Conservation (phyloP, 192 early-diverging fungal genomes). For the Coemansia sp. region DNA sequence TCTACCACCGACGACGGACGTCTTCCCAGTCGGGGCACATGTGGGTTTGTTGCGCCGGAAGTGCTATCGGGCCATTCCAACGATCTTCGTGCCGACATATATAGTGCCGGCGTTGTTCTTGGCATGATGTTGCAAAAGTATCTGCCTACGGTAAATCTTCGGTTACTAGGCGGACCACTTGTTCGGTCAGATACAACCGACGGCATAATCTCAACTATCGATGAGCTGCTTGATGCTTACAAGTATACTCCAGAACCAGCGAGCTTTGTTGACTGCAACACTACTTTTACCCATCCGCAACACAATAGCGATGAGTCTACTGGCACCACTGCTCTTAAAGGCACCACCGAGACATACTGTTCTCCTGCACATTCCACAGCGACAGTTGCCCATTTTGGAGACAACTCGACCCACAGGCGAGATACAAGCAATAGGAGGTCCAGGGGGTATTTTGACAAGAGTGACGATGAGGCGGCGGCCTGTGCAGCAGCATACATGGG, state of each 20-base stretch:
- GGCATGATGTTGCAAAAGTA: constrained; percentile 77
- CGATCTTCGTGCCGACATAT: constrained; percentile 62
- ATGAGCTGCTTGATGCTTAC: constrained; percentile 55
- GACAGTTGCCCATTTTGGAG: not conserved
- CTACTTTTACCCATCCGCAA: constrained; percentile 6
- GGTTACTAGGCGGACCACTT: constrained; percentile 68
- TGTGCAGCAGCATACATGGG: constrained; percentile 43
- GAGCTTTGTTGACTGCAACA: constrained; percentile 35
- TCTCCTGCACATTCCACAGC: not conserved
- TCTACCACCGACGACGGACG: constrained; percentile 14
- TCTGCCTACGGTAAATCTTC: constrained; percentile 61
- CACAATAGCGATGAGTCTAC: not conserved
- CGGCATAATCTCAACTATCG: constrained; percentile 53
- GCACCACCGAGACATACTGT: not conserved
- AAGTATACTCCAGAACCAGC: constrained; percentile 33
- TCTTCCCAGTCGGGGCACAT: constrained; percentile 68
- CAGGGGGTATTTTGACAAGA: constrained; percentile 28
- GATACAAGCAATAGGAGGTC: constrained; percentile 24
- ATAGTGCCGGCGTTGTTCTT: constrained; percentile 67
- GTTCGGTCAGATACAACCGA: constrained; percentile 69
- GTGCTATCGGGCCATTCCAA: constrained; percentile 41
- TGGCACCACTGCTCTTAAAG: not conserved
- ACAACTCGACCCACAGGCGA: not conserved
- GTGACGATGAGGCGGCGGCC: constrained; percentile 38
- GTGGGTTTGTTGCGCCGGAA: constrained; percentile 74